These are phyloP conservation scores for Hypoxylon lenormandii DNA, from an alignment of 495 filamentous ascomycete species.

Conservation along the genomic window DNA sequence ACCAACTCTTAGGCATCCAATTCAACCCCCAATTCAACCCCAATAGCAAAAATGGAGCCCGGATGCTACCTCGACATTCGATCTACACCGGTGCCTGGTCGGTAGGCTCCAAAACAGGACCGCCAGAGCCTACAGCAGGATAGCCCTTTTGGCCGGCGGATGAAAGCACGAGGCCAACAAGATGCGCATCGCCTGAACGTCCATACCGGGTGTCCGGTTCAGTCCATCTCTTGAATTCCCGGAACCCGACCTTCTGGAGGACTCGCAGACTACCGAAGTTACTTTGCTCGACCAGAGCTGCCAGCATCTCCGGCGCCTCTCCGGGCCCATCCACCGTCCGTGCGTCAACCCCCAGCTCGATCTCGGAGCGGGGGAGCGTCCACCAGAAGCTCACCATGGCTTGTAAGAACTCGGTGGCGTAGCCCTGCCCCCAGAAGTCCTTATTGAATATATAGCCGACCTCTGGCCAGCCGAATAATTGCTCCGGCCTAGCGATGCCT, in stretches of 20 bases:
- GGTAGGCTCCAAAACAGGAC: not conserved
- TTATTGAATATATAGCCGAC: constrained; percentile 55
- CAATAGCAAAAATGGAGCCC: not conserved
- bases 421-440: constrained; percentile 55
- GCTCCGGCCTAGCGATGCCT: constrained; percentile 22
- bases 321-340: constrained; percentile 35
- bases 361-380: constrained; percentile 51
- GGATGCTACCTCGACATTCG: not conserved
- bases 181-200: not conserved
- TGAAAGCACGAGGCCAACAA: constrained; percentile 34
- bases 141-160: constrained; percentile 15
- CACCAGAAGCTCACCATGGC: constrained; percentile 50
- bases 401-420: constrained; percentile 55
- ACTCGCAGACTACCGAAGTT: constrained; percentile 53
- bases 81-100: not conserved
- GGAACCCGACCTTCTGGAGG: constrained; percentile 53
- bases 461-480: constrained; percentile 50
- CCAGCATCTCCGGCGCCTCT: constrained; percentile 49
- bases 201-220: constrained; percentile 42
- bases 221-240: constrained; percentile 43
- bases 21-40: not conserved
- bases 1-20: not conserved
- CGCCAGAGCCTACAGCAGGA: not conserved
- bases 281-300: constrained; percentile 41
- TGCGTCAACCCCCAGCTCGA: constrained; percentile 47